Evolutionary conservation across 441 rosid species (phyloP).

Genomic region (Croton setiger): DNA sequence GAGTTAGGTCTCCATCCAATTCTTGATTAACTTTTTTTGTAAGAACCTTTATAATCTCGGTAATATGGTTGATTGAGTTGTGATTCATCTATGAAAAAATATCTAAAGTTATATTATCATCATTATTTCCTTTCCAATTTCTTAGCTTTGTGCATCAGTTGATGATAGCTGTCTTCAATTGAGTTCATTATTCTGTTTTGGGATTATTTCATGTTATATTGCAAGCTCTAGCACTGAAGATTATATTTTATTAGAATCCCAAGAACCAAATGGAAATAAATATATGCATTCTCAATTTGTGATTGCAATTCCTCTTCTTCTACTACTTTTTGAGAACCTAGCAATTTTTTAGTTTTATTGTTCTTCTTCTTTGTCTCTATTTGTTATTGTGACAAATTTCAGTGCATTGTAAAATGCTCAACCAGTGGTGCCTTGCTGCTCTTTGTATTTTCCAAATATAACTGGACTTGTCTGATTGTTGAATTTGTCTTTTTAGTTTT

Average conservation of each 20-base stretch:
- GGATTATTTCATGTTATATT: neutral
- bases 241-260: neutral
- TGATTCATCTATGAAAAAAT: neutral
- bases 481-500: neutral
- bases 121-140: neutral
- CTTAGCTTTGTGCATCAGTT: neutral
- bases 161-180: neutral
- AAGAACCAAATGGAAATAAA: neutral
- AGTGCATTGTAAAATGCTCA: neutral
- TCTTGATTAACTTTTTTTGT: neutral
- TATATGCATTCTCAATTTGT: neutral
- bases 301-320: neutral
- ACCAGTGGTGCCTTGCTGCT: neutral
- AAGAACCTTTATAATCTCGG: neutral
- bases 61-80: neutral
- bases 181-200: neutral
- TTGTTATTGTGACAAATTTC: neutral
- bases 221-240: neutral
- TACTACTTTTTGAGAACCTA: neutral
- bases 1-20: no score
- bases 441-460: neutral
- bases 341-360: neutral
- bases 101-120: neutral
- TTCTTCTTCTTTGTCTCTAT: neutral
- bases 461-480: neutral